Evolutionary conservation across 371 early-diverging fungal genomes (phyloP), one percentile per base, ranked within the genome.

Genomic region (Mucor lusitanicus): DNA sequence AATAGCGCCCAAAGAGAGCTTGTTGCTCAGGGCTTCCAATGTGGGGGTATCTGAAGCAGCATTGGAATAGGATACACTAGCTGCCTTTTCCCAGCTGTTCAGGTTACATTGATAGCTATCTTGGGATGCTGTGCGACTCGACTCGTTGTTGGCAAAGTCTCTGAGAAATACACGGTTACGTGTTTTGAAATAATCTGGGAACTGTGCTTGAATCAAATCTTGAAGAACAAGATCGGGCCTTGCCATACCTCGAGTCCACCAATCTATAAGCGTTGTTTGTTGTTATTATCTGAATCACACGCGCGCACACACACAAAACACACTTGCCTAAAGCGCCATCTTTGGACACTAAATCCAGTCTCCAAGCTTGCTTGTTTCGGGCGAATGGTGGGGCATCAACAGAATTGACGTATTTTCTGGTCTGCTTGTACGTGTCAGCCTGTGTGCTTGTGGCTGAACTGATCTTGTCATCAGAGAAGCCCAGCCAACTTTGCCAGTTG

Each of bases 141-240:
- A n/a, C 33, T 70, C 65, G 40, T 56, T 59, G 19, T 69, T 30
- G 23, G 73, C 64, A 64, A 71, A 71, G 44, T 60, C 53, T 61
- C 77, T 73, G 59, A 77, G 55, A 61, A 77, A 77, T n/a, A 44
- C 57, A 8, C 77, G 69, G 12, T 42, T 62, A 25, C 69, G 68
- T 23, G 61, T 57, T n/a, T 42, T 54, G 25, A 66, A 70, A 64
- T 61, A 77, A 55, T 70, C 71, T 6, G 77, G 77, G 59, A 71
- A 77, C 50, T 77, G 77, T 27, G 71, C 71, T 61, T 70, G 64
- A 59, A 77, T 71, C 62, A 77, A 66, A 35, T 77, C 77, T 42
- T 66, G 64, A 27, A 77, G 54, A 17, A 73, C 5, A n/a, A 77
- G 63, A 62, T 77, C 77, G 39, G 77, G 77, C 48, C 77, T 67